Percentiles rank a stretch among this genome's conserved stretches.
phyloP scores from a whole-genome alignment of 805 yeast genomes.

The Lachancea meyersii region DNA sequence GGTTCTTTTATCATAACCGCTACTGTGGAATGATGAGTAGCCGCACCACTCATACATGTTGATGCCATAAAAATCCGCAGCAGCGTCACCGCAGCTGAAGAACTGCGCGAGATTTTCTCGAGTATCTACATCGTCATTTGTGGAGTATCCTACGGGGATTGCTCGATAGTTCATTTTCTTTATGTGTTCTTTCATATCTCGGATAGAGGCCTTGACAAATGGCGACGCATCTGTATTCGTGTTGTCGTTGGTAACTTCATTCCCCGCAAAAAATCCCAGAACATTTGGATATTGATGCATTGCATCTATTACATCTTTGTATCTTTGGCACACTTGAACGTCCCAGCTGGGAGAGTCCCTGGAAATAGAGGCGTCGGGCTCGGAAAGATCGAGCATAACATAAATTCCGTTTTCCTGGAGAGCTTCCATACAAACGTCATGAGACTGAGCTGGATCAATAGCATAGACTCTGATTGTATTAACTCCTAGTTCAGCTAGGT shows the following conservation, averaged over 20 bases:
- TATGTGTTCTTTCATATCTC: slow-evolving; percentile 81
- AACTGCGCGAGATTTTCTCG: slow-evolving; percentile 75
- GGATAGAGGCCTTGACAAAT: slow-evolving; percentile 90
- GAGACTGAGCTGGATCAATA: slow-evolving; percentile 63
- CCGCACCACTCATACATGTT: slow-evolving; percentile 92
- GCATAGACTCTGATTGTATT: slow-evolving; percentile 85
- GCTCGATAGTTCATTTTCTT: slow-evolving; percentile 50
- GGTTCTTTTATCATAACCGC: slow-evolving; percentile 65
- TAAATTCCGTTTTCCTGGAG: slow-evolving; percentile 84
- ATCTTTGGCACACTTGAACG: slow-evolving; percentile 62
- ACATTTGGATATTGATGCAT: slow-evolving; percentile 73
- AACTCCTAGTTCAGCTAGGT: slow-evolving; percentile 57
- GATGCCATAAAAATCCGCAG: slow-evolving; percentile 73
- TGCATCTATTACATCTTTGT: slow-evolving; percentile 74
- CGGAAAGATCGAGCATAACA: slow-evolving; percentile 82
- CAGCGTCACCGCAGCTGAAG: slow-evolving; percentile 70
- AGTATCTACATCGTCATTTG: slow-evolving; percentile 81
- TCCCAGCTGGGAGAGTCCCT: slow-evolving; percentile 79
- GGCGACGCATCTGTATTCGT: slow-evolving; percentile 87
- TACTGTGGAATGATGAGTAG: slow-evolving; percentile 47
- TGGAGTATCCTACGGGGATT: slow-evolving; percentile 92
- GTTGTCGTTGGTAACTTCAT: slow-evolving; percentile 84
- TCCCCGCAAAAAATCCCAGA: slow-evolving; percentile 95
- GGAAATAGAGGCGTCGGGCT: slow-evolving; percentile 72
- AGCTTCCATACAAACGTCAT: slow-evolving; percentile 70